phyloP scores from a whole-genome alignment of 257 asterid species.

The Schizonepeta tenuifolia region DNA sequence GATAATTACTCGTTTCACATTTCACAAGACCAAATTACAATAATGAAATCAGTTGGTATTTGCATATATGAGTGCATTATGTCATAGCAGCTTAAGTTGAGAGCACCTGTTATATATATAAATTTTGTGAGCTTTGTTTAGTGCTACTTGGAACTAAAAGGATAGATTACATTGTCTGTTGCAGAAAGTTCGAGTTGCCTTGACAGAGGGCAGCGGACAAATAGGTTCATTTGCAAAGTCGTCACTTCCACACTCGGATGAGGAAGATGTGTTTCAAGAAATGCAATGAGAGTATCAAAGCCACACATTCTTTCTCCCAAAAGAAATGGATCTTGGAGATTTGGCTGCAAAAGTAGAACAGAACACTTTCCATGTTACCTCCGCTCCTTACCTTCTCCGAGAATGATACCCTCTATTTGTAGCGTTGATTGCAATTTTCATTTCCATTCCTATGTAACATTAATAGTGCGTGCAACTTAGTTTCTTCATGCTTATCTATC shows the following conservation, averaged over 20 bases:
- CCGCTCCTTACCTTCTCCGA: neutral
- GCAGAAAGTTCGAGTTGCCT: slow-evolving; percentile 78
- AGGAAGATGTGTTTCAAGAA: slow-evolving; percentile 58
- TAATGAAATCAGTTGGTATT: neutral
- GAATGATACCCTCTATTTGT: slow-evolving; percentile 4
- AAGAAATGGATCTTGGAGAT: neutral
- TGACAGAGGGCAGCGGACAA: slow-evolving; percentile 62
- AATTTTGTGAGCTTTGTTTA: neutral
- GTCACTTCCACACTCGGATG: slow-evolving; percentile 46
- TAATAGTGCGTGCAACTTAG: neutral
- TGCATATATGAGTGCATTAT: neutral
- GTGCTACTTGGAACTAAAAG: neutral
- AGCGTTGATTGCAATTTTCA: slow-evolving; percentile 20
- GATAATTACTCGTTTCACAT: neutral
- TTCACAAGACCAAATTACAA: neutral
- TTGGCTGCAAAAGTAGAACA: neutral
- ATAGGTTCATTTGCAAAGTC: slow-evolving; percentile 46
- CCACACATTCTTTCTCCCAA: neutral
- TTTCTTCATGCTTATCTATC: neutral
- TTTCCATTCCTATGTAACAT: neutral
- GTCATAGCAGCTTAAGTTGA: neutral
- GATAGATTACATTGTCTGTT: slow-evolving; percentile 18
- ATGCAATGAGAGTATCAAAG: slow-evolving; percentile 39
- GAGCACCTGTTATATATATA: neutral
- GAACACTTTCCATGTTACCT: neutral